These are phyloP conservation scores for Trypanosoma vivax DNA, from an alignment of 208 protist species.

Conservation along the genomic window DNA sequence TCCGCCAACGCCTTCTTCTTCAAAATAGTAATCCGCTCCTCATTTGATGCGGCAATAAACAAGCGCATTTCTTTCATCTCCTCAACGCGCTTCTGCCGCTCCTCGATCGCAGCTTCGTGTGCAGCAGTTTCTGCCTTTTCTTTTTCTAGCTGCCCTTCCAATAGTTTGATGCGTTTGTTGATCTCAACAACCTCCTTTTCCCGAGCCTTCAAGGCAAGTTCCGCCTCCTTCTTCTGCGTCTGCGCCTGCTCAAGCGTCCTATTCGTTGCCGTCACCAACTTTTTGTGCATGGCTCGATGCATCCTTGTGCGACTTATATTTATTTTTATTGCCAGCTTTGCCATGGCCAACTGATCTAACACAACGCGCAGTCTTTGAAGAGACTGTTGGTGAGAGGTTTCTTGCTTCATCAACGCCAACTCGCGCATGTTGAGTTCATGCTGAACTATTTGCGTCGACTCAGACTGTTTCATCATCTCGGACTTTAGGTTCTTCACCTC, in stretches of 20 bases:
- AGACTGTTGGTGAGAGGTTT: conserved; percentile 51
- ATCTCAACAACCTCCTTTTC: conserved; percentile 35
- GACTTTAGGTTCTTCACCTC: conserved; percentile 77
- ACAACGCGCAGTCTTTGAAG: conserved; percentile 9
- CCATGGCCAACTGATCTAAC: conserved; percentile 21
- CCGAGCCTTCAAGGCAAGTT: conserved; percentile 15
- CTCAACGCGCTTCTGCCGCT: conserved; percentile 29
- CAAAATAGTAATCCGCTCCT: conserved; percentile 39
- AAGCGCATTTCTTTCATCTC: conserved; percentile 34
- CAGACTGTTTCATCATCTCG: conserved; percentile 44
- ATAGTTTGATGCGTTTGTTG: conserved; percentile 28
- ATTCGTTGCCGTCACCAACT: conserved; percentile 29
- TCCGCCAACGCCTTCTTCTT: conserved; percentile 13
- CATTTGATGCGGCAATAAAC: conserved; percentile 48
- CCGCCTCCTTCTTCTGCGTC: conserved; percentile 18
- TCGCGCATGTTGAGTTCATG: conserved; percentile 77
- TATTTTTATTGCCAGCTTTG: conserved; percentile 33
- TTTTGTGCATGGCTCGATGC: conserved; percentile 23
- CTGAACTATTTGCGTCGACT: conserved; percentile 70
- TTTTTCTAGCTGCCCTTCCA: conserved; percentile 35
- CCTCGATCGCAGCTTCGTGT: conserved; percentile 23
- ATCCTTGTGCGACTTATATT: conserved; percentile 34
- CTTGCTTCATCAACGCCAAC: conserved; percentile 83
- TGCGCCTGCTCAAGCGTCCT: conserved; percentile 30
- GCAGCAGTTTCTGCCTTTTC: conserved; percentile 24